Evolutionary conservation across 1,284 basidiomycete genomes (phyloP).

Genomic region (Cryptococcus sp.): DNA sequence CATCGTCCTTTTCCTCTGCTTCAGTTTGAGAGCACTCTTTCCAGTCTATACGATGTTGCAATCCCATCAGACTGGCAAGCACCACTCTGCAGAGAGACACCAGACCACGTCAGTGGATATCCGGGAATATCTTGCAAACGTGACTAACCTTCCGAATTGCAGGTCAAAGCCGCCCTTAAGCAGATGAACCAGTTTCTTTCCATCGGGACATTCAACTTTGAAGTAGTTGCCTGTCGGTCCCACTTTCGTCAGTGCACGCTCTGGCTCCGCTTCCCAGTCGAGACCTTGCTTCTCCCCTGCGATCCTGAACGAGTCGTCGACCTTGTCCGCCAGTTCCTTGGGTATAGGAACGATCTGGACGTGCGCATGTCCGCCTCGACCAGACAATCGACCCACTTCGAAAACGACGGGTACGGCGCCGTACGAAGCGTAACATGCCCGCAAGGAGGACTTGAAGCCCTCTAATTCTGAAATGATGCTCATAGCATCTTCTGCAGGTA

Average conservation of each 20-base stretch:
- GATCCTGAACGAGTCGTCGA: constrained; percentile 69
- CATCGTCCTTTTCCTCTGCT: constrained; percentile 79
- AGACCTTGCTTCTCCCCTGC: constrained; percentile 68
- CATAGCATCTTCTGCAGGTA: constrained; percentile 72
- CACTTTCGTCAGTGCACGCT: constrained; percentile 62
- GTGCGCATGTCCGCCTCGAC: constrained; percentile 91
- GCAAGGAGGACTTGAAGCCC: constrained; percentile 76
- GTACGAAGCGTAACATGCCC: constrained; percentile 70
- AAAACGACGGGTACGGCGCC: constrained; percentile 72
- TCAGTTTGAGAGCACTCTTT: constrained; percentile 77
- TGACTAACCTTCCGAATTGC: constrained; percentile 83
- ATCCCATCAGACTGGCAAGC: constrained; percentile 69
- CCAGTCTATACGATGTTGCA: constrained; percentile 83
- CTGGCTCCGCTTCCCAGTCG: constrained; percentile 65
- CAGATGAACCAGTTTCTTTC: constrained; percentile 79
- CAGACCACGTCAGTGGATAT: no score
- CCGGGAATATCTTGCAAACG: neutral
- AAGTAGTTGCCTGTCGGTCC: constrained; percentile 70
- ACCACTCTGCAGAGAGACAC: constrained; percentile 63
- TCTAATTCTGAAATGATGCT: constrained; percentile 79
- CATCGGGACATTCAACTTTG: constrained; percentile 83
- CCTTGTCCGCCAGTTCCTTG: constrained; percentile 60
- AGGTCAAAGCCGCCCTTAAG: constrained; percentile 81
- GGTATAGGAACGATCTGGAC: constrained; percentile 85
- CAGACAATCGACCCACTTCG: constrained; percentile 79